A percentile compares a stretch with the other conserved stretches of the same genome.
Evolutionary conservation across 108 stramenopile genomes (phyloP).

Genomic region (Cyclostephanos invisitatus): DNA sequence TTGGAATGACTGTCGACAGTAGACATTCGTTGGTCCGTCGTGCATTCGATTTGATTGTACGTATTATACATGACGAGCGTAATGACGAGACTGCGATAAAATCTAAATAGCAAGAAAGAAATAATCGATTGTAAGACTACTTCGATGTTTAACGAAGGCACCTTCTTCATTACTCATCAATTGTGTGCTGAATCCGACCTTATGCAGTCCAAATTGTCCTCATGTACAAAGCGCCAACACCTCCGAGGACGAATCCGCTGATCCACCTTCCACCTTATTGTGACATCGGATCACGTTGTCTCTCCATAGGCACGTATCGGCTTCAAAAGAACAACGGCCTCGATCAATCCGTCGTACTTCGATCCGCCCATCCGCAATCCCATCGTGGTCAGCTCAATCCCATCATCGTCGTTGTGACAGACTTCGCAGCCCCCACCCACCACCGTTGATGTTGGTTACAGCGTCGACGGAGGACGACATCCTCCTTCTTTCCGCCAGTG

Average conservation of each 20-base stretch:
- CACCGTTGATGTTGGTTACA: background rate
- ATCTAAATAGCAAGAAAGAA: no score
- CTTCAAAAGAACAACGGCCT: slow-evolving; percentile 50
- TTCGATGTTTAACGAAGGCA: no score
- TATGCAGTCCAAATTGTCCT: no score
- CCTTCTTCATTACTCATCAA: no score
- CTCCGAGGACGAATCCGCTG: no score
- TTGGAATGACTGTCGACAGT: background rate
- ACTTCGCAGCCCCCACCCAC: background rate
- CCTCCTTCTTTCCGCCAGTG: background rate
- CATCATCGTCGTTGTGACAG: background rate
- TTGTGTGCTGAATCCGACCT: no score
- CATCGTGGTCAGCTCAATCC: background rate
- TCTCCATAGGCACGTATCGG: slow-evolving; percentile 5
- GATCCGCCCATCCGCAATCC: slow-evolving; percentile 70
- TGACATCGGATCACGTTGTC: background rate
- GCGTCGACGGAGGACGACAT: background rate
- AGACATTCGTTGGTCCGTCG: background rate
- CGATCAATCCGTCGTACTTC: slow-evolving; percentile 51
- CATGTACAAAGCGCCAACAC: no score
- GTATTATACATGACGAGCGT: no score
- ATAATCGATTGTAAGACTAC: no score
- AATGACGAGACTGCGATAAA: no score
- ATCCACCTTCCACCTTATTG: slow-evolving; percentile 10
- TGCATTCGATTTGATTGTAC: background rate